These are phyloP conservation scores for Amoebophrya sp. DNA, from an alignment of 169 alveolate genomes.

Conservation along the genomic window DNA sequence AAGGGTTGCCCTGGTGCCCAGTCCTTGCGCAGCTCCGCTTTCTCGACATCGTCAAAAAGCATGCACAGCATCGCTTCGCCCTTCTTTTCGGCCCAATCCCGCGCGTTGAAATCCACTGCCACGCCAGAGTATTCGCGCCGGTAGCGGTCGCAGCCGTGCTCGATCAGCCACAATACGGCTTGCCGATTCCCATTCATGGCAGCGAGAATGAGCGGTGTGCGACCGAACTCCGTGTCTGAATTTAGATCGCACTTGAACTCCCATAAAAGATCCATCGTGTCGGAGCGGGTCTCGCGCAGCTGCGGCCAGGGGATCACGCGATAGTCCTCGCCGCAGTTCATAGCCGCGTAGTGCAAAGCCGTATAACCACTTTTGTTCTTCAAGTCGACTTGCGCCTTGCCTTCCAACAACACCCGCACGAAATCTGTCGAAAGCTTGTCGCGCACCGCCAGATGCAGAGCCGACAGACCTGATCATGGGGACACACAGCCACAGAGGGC, in stretches of 20 bases:
- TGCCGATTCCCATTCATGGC: neutral
- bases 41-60: neutral
- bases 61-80: neutral
- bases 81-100: conserved; percentile 5
- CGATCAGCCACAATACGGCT: neutral
- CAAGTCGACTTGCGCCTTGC: neutral
- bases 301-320: neutral
- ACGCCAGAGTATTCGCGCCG: neutral
- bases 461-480: neutral
- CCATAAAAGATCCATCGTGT: neutral
- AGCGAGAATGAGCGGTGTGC: neutral
- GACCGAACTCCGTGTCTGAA: neutral
- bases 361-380: neutral
- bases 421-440: neutral
- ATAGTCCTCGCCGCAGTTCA: neutral
- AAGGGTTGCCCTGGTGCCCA: neutral
- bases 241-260: neutral
- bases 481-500: no score
- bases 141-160: neutral
- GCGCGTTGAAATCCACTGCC: neutral
- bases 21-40: neutral
- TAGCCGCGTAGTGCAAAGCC: conserved; percentile 1
- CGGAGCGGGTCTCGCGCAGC: neutral
- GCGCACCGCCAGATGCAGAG: neutral
- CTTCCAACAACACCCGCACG: neutral